Percentiles rank a stretch among this genome's conserved stretches.
Evolutionary conservation across 31 red algal species (phyloP).

Genomic region (Pterothamnion heteromorphum): DNA sequence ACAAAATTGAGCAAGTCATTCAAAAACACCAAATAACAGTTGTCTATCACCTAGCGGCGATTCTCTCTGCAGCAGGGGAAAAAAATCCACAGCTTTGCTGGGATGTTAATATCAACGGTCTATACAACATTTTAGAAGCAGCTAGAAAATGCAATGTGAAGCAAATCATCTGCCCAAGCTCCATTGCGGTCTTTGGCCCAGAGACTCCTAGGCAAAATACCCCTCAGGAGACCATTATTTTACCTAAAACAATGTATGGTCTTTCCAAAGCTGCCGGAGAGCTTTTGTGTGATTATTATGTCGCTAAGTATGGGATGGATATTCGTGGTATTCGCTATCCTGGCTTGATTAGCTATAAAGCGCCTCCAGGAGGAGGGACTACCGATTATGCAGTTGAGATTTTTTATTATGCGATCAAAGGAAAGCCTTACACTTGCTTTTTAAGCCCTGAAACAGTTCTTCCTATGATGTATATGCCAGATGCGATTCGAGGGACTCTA

Average conservation of each 20-base stretch:
- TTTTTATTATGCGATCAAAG: slow-evolving; percentile 17
- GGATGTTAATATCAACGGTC: slow-evolving; percentile 20
- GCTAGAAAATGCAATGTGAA: not conserved
- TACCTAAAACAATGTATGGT: slow-evolving; percentile 18
- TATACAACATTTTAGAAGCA: not conserved
- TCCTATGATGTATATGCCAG: slow-evolving; percentile 25
- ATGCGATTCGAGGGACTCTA: slow-evolving; percentile 3
- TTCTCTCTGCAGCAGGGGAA: not conserved
- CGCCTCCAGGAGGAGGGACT: slow-evolving; percentile 13
- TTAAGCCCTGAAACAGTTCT: not conserved
- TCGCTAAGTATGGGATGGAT: not conserved
- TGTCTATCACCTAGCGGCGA: not conserved
- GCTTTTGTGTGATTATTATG: not conserved
- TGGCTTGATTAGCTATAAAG: slow-evolving; percentile 2
- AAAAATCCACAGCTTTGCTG: not conserved
- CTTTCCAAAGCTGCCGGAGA: not conserved
- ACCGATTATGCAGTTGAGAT: slow-evolving; percentile 36
- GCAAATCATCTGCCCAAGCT: not conserved
- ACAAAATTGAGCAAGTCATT: slow-evolving; percentile 5
- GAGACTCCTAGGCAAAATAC: not conserved
- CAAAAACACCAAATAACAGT: not conserved
- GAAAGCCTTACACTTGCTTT: slow-evolving; percentile 1
- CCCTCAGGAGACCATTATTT: not conserved
- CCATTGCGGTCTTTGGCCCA: slow-evolving; percentile 11
- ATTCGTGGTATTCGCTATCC: not conserved